Conservation (phyloP, 1,139 yeast genomes). For the Debaryomyces singareniensis region DNA sequence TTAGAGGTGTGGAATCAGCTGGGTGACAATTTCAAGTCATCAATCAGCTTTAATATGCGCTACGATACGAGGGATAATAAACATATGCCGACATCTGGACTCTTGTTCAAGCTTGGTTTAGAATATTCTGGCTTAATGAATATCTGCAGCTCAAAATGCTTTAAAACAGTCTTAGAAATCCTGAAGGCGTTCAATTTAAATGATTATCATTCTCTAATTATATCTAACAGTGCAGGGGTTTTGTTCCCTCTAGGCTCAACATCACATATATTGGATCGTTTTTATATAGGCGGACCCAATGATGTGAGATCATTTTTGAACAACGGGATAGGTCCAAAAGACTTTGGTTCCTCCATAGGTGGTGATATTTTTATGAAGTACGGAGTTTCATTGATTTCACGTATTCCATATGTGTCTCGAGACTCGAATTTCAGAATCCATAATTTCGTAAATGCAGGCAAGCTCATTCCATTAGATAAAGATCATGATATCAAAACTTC, state of each 20-base stretch:
- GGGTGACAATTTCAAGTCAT: constrained; percentile 57
- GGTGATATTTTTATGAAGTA: constrained; percentile 72
- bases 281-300: constrained; percentile 67
- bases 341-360: constrained; percentile 55
- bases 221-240: constrained; percentile 47
- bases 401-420: constrained; percentile 51
- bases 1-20: constrained; percentile 36
- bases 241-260: constrained; percentile 28
- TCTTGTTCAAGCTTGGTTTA: constrained; percentile 41
- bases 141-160: constrained; percentile 22
- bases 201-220: constrained; percentile 28
- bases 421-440: constrained; percentile 67
- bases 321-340: constrained; percentile 86
- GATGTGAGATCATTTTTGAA: constrained; percentile 71
- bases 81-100: constrained; percentile 56
- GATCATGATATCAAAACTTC: constrained; percentile 12
- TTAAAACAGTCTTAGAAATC: constrained; percentile 45
- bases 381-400: constrained; percentile 63
- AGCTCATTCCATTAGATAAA: constrained; percentile 43
- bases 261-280: constrained; percentile 54
- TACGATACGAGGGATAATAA: constrained; percentile 55
- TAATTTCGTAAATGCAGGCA: constrained; percentile 69
- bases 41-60: constrained; percentile 44
- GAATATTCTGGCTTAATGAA: constrained; percentile 51
- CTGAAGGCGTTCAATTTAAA: constrained; percentile 29